Evolutionary conservation across 192 early-diverging fungal species (phyloP).

Genomic region (Chytriomyces confervae): DNA sequence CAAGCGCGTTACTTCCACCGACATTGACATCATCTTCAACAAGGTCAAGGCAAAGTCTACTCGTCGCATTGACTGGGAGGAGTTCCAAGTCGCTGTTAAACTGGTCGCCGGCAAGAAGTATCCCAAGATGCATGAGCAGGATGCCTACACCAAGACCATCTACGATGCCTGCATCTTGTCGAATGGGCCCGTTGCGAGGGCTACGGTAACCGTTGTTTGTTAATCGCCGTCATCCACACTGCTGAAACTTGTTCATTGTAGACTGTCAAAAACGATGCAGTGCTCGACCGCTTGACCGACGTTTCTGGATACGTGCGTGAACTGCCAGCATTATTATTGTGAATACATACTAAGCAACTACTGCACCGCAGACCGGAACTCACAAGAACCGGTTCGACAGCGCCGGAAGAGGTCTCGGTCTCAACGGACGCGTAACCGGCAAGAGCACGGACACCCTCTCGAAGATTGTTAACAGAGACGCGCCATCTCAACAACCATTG

Average conservation of each 20-base stretch:
- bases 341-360: background rate
- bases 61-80: slow-evolving; percentile 52
- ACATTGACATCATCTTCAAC: slow-evolving; percentile 66
- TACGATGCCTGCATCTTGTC: slow-evolving; percentile 34
- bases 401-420: slow-evolving; percentile 53
- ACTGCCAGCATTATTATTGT: background rate
- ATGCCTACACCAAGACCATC: slow-evolving; percentile 41
- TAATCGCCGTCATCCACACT: background rate
- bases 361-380: slow-evolving; percentile 49
- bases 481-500: background rate
- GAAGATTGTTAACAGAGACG: slow-evolving; percentile 46
- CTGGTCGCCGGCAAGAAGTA: slow-evolving; percentile 56
- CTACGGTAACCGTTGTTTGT: slow-evolving; percentile 18
- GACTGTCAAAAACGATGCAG: slow-evolving; percentile 45
- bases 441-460: slow-evolving; percentile 40
- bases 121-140: slow-evolving; percentile 39
- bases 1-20: slow-evolving; percentile 54
- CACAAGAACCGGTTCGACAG: slow-evolving; percentile 63
- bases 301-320: slow-evolving; percentile 44
- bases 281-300: slow-evolving; percentile 49
- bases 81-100: slow-evolving; percentile 49
- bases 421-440: slow-evolving; percentile 51
- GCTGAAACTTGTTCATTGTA: slow-evolving; percentile 8
- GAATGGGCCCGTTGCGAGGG: slow-evolving; percentile 4
- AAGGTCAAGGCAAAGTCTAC: slow-evolving; percentile 59